A percentile compares a stretch with the other conserved stretches of the same genome.
phyloP scores from a whole-genome alignment of 2,329 filamentous ascomycete species.

The Aspergillus pseudoglaucus region DNA sequence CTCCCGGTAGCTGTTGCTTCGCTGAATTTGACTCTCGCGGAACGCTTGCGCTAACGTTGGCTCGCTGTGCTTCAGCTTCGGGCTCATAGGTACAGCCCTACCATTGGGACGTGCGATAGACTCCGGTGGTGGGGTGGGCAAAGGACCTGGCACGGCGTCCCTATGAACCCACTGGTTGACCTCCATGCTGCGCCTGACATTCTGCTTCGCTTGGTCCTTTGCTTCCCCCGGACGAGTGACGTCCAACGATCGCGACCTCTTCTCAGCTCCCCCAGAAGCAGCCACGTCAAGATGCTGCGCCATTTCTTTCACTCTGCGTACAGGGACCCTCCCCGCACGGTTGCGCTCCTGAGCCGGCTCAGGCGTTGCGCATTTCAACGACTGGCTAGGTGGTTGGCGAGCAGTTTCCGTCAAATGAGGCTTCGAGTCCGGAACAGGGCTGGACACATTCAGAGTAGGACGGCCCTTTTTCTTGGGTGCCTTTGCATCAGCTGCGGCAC shows the following conservation, averaged over 20 bases:
- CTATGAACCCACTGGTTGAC: slow-evolving; percentile 6
- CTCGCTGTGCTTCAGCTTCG: slow-evolving; percentile 3
- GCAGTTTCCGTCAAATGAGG: not conserved
- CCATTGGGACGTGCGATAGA: no score
- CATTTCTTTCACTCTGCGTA: slow-evolving; percentile 23
- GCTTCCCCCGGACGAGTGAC: not conserved
- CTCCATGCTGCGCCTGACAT: not conserved
- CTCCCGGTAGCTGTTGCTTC: slow-evolving; percentile 18
- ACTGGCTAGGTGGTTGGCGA: not conserved
- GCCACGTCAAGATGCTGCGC: slow-evolving; percentile 4
- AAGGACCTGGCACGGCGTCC: slow-evolving; percentile 16
- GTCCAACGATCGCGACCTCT: not conserved
- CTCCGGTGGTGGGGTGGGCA: slow-evolving; percentile 17
- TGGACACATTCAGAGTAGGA: not conserved
- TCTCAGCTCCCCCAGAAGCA: not conserved
- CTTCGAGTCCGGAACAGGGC: not conserved
- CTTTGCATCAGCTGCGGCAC: not conserved
- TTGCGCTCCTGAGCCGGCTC: slow-evolving; percentile 6
- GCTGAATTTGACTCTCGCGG: slow-evolving; percentile 7
- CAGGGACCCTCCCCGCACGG: slow-evolving; percentile 20
- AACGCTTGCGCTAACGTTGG: not conserved
- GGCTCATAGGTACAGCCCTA: slow-evolving; percentile 1
- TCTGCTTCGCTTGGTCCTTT: not conserved
- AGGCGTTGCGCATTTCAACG: no score
- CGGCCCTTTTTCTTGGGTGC: not conserved